A percentile compares a stretch with the other conserved stretches of the same genome.
Conservation (phyloP, 352 stramenopile species). For the Phytophthora sp. region DNA sequence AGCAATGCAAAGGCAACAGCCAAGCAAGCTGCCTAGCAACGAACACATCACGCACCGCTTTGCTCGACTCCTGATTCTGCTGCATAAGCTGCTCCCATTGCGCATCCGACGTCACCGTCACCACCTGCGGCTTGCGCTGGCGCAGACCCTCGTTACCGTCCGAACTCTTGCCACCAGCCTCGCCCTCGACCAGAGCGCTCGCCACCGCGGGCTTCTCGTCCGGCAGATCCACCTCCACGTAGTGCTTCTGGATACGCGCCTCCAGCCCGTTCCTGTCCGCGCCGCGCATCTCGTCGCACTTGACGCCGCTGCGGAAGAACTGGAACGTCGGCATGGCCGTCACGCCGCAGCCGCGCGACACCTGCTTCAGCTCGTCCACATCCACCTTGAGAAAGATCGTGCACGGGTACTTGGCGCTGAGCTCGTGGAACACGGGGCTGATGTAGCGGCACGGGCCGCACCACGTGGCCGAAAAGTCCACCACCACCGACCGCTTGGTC, state of each 20-base stretch:
- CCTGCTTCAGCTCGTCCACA: conserved; percentile 80
- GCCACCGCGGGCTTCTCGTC: conserved; percentile 53
- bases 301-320: conserved; percentile 91
- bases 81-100: conserved; percentile 61
- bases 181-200: too few relatives aligned
- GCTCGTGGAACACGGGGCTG: conserved; percentile 82
- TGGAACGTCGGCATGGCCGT: conserved; percentile 96
- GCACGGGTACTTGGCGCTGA: conserved; percentile 85
- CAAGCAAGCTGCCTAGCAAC: neutral
- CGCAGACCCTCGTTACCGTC: conserved; percentile 37
- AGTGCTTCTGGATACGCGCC: conserved; percentile 71
- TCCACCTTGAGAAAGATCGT: conserved; percentile 91
- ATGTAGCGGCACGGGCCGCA: conserved; percentile 90
- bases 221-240: conserved; percentile 77
- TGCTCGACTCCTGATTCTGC: conserved; percentile 48
- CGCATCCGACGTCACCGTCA: conserved; percentile 52
- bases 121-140: conserved; percentile 62
- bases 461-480: conserved; percentile 91
- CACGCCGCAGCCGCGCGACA: conserved; percentile 68
- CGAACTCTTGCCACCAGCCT: neutral
- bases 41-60: conserved; percentile 43
- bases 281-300: conserved; percentile 89
- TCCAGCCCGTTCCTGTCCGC: conserved; percentile 77
- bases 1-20: neutral
- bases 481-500: conserved; percentile 75